phyloP scores from a whole-genome alignment of 1,284 basidiomycete genomes.

The Cutaneotrichosporon cutaneum region DNA sequence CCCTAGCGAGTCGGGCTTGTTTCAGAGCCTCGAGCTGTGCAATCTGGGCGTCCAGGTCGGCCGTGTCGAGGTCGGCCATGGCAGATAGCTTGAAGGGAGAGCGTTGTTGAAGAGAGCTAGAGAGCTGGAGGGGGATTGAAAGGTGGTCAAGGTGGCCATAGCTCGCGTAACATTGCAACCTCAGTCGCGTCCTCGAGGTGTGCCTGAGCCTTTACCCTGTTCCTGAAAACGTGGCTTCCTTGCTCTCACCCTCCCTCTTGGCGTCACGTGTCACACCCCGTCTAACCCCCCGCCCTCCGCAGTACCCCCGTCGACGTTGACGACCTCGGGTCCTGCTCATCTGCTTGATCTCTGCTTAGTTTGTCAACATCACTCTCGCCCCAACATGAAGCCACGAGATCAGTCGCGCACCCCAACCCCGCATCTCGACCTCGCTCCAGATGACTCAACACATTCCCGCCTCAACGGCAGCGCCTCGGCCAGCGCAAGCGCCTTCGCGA shows the following conservation, averaged over 20 bases:
- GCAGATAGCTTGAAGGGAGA: background rate
- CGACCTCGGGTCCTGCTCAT: too few relatives aligned
- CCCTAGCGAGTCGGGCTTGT: background rate
- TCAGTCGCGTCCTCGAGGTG: background rate
- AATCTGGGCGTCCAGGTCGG: constrained; percentile 12
- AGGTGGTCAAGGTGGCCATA: background rate
- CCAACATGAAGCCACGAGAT: too few relatives aligned
- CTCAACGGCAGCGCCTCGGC: background rate
- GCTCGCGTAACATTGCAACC: background rate
- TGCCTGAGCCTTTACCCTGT: background rate
- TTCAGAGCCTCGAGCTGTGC: constrained; percentile 8
- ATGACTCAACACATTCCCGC: background rate
- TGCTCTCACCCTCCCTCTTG: too few relatives aligned
- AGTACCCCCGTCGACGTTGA: too few relatives aligned
- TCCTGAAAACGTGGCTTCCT: background rate
- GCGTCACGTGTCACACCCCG: too few relatives aligned
- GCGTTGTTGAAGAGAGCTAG: background rate
- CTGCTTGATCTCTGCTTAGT: too few relatives aligned
- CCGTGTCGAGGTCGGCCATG: constrained; percentile 9
- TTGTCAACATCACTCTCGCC: too few relatives aligned
- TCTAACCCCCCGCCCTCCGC: too few relatives aligned
- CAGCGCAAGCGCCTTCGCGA: background rate
- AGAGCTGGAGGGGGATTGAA: background rate
- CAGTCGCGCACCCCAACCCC: background rate
- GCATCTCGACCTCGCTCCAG: background rate